phyloP scores from a whole-genome alignment of 768 basidiomycete genomes.

The Epithele typhae region DNA sequence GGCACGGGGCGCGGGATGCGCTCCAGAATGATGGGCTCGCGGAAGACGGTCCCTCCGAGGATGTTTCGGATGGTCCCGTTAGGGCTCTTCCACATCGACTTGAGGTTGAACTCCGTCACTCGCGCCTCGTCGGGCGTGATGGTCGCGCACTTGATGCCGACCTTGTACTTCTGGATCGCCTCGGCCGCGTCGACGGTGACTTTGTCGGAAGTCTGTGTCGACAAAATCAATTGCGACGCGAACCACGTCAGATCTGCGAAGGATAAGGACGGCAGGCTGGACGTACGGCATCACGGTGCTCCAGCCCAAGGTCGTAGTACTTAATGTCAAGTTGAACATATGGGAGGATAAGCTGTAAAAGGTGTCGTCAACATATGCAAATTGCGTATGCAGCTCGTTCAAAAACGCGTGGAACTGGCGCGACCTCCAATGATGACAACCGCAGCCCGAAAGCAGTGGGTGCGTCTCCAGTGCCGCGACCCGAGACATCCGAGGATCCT shows the following conservation, averaged over 20 bases:
- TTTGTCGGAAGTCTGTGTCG: conserved; percentile 78
- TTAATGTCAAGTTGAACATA: conserved; percentile 96
- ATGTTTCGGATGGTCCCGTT: conserved; percentile 99
- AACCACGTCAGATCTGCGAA: too few relatives aligned
- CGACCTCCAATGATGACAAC: too few relatives aligned
- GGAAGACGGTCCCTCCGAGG: conserved; percentile 96
- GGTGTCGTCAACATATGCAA: not conserved
- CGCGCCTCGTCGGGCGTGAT: conserved; percentile 98
- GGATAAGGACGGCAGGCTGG: too few relatives aligned
- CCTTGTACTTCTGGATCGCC: conserved; percentile 90
- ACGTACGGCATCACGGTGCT: conserved; percentile 81
- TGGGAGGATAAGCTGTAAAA: conserved; percentile 81
- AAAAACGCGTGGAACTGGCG: too few relatives aligned
- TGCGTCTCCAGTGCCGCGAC: too few relatives aligned
- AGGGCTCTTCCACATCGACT: conserved; percentile 98
- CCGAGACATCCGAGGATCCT: too few relatives aligned
- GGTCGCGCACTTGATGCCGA: conserved; percentile 98
- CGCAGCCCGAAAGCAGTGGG: too few relatives aligned
- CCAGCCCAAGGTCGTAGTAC: conserved; percentile 96
- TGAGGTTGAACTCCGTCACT: conserved; percentile 94
- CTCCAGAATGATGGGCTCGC: conserved; percentile 92
- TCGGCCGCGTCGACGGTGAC: conserved; percentile 92
- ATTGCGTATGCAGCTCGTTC: too few relatives aligned
- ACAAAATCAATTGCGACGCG: not conserved
- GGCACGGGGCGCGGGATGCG: conserved; percentile 92